Evolutionary conservation across 345 rosid species (phyloP), one percentile per base, ranked within the genome.

Genomic region (Salix arbutifolia): DNA sequence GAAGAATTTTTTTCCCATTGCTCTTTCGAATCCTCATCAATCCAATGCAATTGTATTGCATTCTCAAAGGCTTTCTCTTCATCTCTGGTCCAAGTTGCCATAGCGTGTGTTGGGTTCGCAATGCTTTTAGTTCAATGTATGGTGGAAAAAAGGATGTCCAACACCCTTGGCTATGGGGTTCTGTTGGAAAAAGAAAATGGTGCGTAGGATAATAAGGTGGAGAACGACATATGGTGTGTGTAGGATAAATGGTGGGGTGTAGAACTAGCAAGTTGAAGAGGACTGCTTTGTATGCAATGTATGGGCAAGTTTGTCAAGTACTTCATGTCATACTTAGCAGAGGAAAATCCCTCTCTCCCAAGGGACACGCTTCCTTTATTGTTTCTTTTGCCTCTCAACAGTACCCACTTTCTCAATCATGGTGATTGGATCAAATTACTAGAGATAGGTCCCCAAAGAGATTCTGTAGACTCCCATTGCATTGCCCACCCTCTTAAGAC

Each of bases 31-130:
- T 82, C 78, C 23, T 78, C 87, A 26, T 82, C 85, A 46, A 42
- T 73, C 82, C 91, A 91, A 81, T 91, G 91, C 87, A 82, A 75
- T 0, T 97, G 97, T 60, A 94, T 90, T 66, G 90, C 91, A 69
- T 86, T 87, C 82, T 94, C 97, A 61, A 94, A 94, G 12, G 92
- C 88, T 72, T 85, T 92, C 40, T 94, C 96, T 73, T 92, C 98
- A 76, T 90, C 98, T 77, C 86, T 89, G 82, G 87, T 92, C 98
- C 98, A 94, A 80, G 81, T 84, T 67, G 85, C 87, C 97, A 90
- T 90, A 62, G 28, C 28, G 50, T 69, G 69, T 37, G 37, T 62
- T 70, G 40, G 18, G n/a, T 33, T 30, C 31, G 2, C n/a, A 28
- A 28, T 28, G 50, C 30, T 26, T 17, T 65, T n/a, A 3, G 37